Percentiles rank a stretch among this genome's conserved stretches.
Conservation (phyloP, 2,329 filamentous ascomycete genomes). For the Penicillium griseofulvum region DNA sequence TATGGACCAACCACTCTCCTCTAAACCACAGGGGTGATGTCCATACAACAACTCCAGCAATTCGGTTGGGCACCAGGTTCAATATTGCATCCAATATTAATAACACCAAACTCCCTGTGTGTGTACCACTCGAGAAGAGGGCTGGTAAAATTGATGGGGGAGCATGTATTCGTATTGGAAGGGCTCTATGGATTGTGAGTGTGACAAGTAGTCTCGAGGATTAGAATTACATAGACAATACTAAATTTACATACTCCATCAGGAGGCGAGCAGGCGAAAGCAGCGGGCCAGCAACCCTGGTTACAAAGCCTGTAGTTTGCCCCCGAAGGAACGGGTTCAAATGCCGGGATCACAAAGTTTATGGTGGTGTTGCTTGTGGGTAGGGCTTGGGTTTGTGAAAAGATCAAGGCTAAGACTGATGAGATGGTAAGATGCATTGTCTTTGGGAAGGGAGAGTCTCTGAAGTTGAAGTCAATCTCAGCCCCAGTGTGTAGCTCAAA, state of each 20-base stretch:
- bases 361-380: neutral
- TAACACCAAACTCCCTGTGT: neutral
- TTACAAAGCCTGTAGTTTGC: neutral
- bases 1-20: no score
- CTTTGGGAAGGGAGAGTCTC: neutral
- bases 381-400: neutral
- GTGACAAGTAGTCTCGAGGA: neutral
- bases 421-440: neutral
- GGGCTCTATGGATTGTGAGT: neutral
- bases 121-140: slow-evolving; percentile 7
- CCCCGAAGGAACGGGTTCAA: neutral
- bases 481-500: neutral
- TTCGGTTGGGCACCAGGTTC: neutral
- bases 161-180: neutral
- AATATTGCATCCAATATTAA: neutral
- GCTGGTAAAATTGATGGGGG: neutral
- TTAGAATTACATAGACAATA: neutral
- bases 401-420: neutral
- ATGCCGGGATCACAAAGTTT: neutral
- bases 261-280: neutral
- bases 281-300: neutral
- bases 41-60: slow-evolving; percentile 3
- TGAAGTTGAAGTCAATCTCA: neutral
- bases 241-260: neutral
- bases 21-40: neutral